Conservation (phyloP, 768 basidiomycete genomes). For the Pilatotrama ljubarskyi region DNA sequence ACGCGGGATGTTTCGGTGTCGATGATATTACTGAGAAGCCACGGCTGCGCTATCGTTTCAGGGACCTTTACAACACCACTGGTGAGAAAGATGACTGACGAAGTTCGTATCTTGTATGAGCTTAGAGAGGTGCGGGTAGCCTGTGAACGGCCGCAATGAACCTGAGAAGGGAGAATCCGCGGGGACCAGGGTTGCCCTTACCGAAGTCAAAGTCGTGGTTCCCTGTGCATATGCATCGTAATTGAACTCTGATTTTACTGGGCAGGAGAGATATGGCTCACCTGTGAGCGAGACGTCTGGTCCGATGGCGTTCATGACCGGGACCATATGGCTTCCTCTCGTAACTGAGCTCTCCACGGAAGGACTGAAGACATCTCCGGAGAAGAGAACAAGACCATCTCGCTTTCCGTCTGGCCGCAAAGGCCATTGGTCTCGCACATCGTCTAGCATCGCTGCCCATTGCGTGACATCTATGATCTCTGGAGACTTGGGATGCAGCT, state of each 20-base stretch:
- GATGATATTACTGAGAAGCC: conserved; percentile 87
- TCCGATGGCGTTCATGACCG: conserved; percentile 79
- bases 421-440: conserved; percentile 60
- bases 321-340: conserved; percentile 91
- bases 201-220: conserved; percentile 95
- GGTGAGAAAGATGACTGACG: conserved; percentile 41
- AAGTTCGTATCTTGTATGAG: conserved; percentile 75
- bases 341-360: conserved; percentile 87
- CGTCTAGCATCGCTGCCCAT: conserved; percentile 71
- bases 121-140: conserved; percentile 63
- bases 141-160: conserved; percentile 33
- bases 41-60: conserved; percentile 55
- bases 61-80: not conserved
- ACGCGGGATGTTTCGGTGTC: conserved; percentile 62
- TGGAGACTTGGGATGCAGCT: conserved; percentile 47
- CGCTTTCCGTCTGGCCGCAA: conserved; percentile 46
- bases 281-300: conserved; percentile 81
- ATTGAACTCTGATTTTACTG: not conserved
- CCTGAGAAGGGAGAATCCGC: not conserved
- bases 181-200: conserved; percentile 27
- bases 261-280: conserved; percentile 35
- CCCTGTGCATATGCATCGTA: conserved; percentile 42
- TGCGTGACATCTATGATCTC: conserved; percentile 86
- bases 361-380: conserved; percentile 87
- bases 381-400: conserved; percentile 83